Evolutionary conservation across 1,284 basidiomycete genomes (phyloP), one percentile per base, ranked within the genome.

Genomic region (Ustilago shanxiensis): DNA sequence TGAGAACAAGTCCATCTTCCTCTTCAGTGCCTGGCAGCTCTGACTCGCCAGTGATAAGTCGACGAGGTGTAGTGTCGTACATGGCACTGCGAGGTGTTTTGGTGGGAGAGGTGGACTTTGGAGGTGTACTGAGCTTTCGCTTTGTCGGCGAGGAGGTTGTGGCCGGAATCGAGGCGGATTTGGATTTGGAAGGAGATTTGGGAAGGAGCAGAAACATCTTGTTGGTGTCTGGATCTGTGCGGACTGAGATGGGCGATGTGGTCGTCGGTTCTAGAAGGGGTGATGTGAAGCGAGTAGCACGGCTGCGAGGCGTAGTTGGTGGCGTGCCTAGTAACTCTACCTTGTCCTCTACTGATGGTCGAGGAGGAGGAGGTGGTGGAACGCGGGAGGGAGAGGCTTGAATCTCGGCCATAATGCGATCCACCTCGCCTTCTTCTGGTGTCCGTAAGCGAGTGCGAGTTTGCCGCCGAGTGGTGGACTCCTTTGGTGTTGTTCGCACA

Each of bases 201-300:
- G 67, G 45, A 16, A 77, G 45, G 52, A 72, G 33, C 16, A 79
- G 62, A 41, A 55, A 79, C 60, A 79, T 65, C 60, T 80, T 80
- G 51, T 75, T 76, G 22, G 58, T 75, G 51, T 80, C 79, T 5
- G 79, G 79, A 52, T 79, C 79, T 9, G 72, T 71, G n/a, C 76
- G 66, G 9, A 80, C 79, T 6, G 61, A 70, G 58, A 80, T 76
- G 4, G 73, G 77, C 33, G 79, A 77, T 22, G 56, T 68, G 24
- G 68, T 65, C 10, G 72, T 70, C 13, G 79, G 62, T 51, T 80
- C 76, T 8, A 79, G 63, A 9, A 79, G 60, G 0, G 69, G 69
- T n/a, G 60, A 55, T 51, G 39, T 52, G 20, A 49, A 55, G 13
- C 51, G 26, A 24, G 60, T 45, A 11, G 50, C 41, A 4, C 50